A percentile compares a stretch with the other conserved stretches of the same genome.
Conservation (phyloP, 441 rosid species). For the Macaranga tanarius region DNA sequence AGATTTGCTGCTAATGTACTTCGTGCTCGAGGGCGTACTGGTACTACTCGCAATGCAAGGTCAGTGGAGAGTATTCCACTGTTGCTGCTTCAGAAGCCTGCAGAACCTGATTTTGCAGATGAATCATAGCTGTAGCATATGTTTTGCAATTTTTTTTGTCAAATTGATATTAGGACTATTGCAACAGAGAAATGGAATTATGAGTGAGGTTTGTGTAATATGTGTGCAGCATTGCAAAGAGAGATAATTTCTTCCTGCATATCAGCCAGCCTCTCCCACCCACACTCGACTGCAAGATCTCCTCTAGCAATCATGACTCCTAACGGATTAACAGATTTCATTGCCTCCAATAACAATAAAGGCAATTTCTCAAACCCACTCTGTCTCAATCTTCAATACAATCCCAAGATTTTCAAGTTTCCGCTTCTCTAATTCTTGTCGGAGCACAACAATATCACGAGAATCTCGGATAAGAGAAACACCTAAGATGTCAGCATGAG, state of each 20-base stretch:
- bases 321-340: conserved; percentile 60
- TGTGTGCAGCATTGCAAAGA: conserved; percentile 45
- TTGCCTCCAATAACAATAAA: conserved; percentile 54
- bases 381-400: conserved; percentile 62
- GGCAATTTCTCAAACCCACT: conserved; percentile 60
- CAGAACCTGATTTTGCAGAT: conserved; percentile 77
- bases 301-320: conserved; percentile 81
- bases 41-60: conserved; percentile 49
- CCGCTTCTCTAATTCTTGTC: conserved; percentile 52
- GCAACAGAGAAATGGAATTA: background rate
- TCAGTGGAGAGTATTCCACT: conserved; percentile 40
- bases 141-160: background rate
- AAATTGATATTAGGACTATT: background rate
- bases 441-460: conserved; percentile 49
- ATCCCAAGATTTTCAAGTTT: conserved; percentile 50
- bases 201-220: conserved; percentile 10
- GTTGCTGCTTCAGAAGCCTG: conserved; percentile 68
- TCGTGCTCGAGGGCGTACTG: conserved; percentile 43
- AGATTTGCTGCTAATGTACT: conserved; percentile 76
- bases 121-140: conserved; percentile 28
- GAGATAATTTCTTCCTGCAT: conserved; percentile 63
- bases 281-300: conserved; percentile 80
- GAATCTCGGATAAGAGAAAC: conserved; percentile 59
- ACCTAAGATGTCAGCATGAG: conserved; percentile 70
- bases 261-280: conserved; percentile 71